Evolutionary conservation across 805 yeast genomes (phyloP).

Genomic region (Myxozyma geophila): DNA sequence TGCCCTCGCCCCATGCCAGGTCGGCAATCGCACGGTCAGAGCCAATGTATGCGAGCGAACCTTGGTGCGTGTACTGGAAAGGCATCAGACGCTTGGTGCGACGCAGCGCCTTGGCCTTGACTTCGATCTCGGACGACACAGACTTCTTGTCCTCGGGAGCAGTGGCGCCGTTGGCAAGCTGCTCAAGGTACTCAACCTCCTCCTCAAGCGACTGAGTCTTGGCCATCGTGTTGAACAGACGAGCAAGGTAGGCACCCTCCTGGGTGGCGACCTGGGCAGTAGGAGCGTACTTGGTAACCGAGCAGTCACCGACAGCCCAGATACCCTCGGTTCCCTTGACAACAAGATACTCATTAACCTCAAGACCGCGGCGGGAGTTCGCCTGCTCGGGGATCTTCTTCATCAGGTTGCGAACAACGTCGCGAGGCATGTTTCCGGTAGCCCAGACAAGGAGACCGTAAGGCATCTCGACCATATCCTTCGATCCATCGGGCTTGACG

Average conservation of each 20-base stretch:
- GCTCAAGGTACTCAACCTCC: conserved; percentile 49
- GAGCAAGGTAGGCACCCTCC: conserved; percentile 83
- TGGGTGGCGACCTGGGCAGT: conserved; percentile 98
- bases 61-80: conserved; percentile 85
- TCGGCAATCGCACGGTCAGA: conserved; percentile 92
- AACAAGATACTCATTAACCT: conserved; percentile 79
- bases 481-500: conserved; percentile 68
- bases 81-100: conserved; percentile 50
- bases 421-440: conserved; percentile 92
- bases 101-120: conserved; percentile 49
- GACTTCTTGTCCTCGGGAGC: conserved; percentile 45
- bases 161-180: conserved; percentile 42
- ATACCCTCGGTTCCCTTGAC: conserved; percentile 83
- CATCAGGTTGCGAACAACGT: conserved; percentile 68
- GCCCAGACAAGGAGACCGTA: conserved; percentile 97
- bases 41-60: conserved; percentile 93
- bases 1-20: conserved; percentile 66
- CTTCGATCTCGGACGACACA: conserved; percentile 53
- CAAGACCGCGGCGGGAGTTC: conserved; percentile 86
- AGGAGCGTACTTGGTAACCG: conserved; percentile 86
- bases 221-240: conserved; percentile 55
- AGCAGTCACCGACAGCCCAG: conserved; percentile 93
- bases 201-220: conserved; percentile 44
- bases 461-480: conserved; percentile 67
- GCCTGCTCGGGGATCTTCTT: conserved; percentile 68